Percentiles rank a stretch among this genome's conserved stretches.
phyloP scores from a whole-genome alignment of 805 yeast species.

The Brettanomyces nanus region DNA sequence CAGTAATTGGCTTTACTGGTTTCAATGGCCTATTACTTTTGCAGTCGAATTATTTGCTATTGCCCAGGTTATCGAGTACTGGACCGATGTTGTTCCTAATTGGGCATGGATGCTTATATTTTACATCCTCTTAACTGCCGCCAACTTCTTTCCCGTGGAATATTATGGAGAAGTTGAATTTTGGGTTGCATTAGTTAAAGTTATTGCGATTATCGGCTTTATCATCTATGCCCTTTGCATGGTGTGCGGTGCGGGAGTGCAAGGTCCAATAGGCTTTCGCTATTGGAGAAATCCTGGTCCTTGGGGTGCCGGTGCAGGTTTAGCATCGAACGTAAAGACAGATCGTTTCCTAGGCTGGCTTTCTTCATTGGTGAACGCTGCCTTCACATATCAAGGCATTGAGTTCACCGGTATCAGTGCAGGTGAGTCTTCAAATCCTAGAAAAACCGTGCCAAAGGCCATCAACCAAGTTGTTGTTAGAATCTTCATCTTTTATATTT shows the following conservation, averaged over 20 bases:
- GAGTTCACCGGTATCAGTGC: constrained; percentile 68
- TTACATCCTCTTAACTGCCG: constrained; percentile 42
- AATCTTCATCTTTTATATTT: constrained; percentile 55
- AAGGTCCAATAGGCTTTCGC: constrained; percentile 68
- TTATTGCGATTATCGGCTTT: constrained; percentile 61
- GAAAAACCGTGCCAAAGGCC: constrained; percentile 62
- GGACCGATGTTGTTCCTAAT: constrained; percentile 63
- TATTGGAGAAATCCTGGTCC: constrained; percentile 76
- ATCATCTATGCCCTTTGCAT: constrained; percentile 55
- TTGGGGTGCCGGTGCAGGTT: constrained; percentile 48
- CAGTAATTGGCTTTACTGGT: constrained; percentile 66
- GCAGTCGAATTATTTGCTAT: constrained; percentile 65
- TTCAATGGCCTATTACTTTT: constrained; percentile 67
- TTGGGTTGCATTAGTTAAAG: constrained; percentile 61
- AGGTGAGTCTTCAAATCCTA: constrained; percentile 64
- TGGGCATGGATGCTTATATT: constrained; percentile 68
- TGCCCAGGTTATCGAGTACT: constrained; percentile 54
- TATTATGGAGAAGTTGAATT: constrained; percentile 69
- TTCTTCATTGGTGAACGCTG: constrained; percentile 58
- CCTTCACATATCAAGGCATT: constrained; percentile 72
- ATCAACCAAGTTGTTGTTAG: constrained; percentile 59
- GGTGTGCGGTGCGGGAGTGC: constrained; percentile 64
- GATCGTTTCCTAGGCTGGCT: constrained; percentile 63
- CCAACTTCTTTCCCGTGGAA: constrained; percentile 59
- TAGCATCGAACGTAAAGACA: constrained; percentile 38